These are phyloP conservation scores for Areca catechu DNA, from an alignment of 176 grass and related monocot genomes.

Conservation along the genomic window DNA sequence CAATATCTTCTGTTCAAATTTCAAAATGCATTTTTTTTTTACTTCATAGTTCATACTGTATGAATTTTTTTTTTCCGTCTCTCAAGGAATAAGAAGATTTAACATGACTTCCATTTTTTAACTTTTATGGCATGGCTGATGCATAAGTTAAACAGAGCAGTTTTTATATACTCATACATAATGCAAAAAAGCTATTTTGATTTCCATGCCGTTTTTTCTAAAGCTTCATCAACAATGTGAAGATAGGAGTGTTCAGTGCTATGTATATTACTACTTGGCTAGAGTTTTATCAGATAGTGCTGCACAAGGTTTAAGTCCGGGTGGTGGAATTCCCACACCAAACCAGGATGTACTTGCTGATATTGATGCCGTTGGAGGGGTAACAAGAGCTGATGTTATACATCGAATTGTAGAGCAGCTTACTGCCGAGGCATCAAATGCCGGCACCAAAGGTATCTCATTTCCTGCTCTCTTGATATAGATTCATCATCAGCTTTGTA, in stretches of 20 bases:
- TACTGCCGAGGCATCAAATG: slow-evolving; percentile 63
- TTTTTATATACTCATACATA: too few relatives aligned
- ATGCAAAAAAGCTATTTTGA: too few relatives aligned
- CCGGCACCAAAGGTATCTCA: slow-evolving; percentile 66
- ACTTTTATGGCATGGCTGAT: too few relatives aligned
- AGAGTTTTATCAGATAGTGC: slow-evolving; percentile 95
- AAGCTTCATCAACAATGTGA: slow-evolving; percentile 99
- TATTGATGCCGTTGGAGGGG: slow-evolving; percentile 89
- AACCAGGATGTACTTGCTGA: slow-evolving; percentile 98
- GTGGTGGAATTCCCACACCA: slow-evolving; percentile 89
- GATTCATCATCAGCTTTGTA: too few relatives aligned
- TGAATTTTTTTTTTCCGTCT: too few relatives aligned
- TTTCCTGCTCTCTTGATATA: slow-evolving; percentile 7
- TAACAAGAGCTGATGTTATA: slow-evolving; percentile 91
- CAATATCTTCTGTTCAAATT: not conserved
- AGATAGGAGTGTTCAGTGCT: slow-evolving; percentile 81
- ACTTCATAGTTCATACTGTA: not conserved
- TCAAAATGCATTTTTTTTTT: not conserved
- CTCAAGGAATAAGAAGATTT: too few relatives aligned
- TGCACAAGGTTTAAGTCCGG: slow-evolving; percentile 82
- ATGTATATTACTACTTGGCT: slow-evolving; percentile 98
- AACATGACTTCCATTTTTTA: too few relatives aligned
- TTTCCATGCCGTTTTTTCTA: slow-evolving; percentile 19
- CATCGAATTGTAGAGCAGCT: slow-evolving; percentile 91
- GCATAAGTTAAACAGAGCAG: too few relatives aligned